Evolutionary conservation across 805 yeast genomes (phyloP).

Genomic region (Wickerhamiella musiphila): DNA sequence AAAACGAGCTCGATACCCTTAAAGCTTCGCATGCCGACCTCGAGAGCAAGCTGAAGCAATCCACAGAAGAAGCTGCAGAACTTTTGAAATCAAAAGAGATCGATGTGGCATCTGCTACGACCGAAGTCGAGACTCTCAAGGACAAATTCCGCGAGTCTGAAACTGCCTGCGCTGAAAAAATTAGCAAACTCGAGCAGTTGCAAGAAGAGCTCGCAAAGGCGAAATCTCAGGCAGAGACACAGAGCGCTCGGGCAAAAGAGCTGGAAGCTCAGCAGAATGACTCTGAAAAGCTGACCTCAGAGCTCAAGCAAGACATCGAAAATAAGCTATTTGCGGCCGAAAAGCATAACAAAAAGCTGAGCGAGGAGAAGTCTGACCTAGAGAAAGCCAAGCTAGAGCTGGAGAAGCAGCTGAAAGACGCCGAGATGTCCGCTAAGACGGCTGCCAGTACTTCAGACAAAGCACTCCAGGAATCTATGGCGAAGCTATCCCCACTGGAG

Average conservation of each 20-base stretch:
- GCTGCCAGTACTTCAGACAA: too few relatives aligned
- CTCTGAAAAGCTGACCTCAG: constrained; percentile 1
- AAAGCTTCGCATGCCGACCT: background rate
- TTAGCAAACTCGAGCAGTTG: background rate
- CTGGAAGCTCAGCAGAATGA: constrained; percentile 4
- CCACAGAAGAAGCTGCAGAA: background rate
- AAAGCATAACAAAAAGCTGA: background rate
- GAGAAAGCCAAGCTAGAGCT: background rate
- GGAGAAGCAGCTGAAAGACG: constrained; percentile 2
- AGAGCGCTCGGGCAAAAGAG: constrained; percentile 1
- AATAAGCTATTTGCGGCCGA: background rate
- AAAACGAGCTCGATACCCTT: background rate
- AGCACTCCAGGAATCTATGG: constrained; percentile 1
- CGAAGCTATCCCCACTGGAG: background rate
- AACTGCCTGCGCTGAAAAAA: background rate
- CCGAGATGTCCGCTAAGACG: too few relatives aligned
- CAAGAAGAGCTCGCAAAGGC: constrained; percentile 1
- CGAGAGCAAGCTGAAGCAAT: background rate
- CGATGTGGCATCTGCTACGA: background rate
- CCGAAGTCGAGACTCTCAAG: background rate
- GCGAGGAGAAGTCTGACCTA: background rate
- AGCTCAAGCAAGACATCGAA: constrained; percentile 1
- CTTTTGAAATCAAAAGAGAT: background rate
- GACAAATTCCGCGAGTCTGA: background rate
- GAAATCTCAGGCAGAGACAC: background rate